Evolutionary conservation across 2,329 filamentous ascomycete species (phyloP).

Genomic region (Venturia carpophila): DNA sequence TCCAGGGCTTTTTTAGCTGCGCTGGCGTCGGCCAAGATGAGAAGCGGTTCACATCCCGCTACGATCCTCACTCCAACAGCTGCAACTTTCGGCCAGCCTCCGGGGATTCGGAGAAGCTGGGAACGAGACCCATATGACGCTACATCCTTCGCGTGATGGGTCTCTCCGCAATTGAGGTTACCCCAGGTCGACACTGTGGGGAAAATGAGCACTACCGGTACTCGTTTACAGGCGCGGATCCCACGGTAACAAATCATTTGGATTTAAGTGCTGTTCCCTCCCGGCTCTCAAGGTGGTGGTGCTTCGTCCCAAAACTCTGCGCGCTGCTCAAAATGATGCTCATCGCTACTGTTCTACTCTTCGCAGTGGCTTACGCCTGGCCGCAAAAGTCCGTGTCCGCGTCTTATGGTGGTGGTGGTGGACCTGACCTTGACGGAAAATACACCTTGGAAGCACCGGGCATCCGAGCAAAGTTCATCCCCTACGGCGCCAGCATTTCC

Average conservation of each 20-base stretch:
- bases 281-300: not conserved
- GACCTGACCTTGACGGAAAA: slow-evolving; percentile 44
- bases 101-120: slow-evolving; percentile 2
- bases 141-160: slow-evolving; percentile 4
- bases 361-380: slow-evolving; percentile 1
- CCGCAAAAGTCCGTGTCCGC: not conserved
- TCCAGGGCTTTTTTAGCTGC: not conserved
- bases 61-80: not conserved
- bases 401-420: not conserved
- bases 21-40: not conserved
- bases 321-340: not conserved
- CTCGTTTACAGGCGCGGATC: not conserved
- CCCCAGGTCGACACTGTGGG: slow-evolving; percentile 10
- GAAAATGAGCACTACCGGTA: not conserved
- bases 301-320: not conserved
- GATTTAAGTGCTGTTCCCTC: not conserved
- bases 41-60: not conserved
- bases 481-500: slow-evolving; percentile 66
- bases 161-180: slow-evolving; percentile 11
- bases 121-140: not conserved
- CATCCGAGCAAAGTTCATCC: slow-evolving; percentile 61
- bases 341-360: not conserved
- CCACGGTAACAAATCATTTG: not conserved
- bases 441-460: slow-evolving; percentile 63
- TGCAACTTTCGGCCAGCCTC: not conserved